Base-by-base conservation (phyloP, 495 filamentous ascomycete species). In the Choiromyces venosus region DNA sequence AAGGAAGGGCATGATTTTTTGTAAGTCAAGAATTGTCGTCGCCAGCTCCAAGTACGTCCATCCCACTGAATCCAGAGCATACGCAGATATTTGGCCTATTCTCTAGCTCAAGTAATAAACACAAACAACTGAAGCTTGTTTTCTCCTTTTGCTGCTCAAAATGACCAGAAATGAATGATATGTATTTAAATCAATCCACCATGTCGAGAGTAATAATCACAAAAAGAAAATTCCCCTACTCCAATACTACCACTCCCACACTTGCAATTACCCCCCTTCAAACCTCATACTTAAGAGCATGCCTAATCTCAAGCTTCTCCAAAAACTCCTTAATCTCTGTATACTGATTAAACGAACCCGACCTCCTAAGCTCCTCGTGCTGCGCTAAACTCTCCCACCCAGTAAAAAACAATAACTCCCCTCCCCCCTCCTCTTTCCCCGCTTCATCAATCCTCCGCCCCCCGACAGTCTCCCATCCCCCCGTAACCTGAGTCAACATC, bases 301-400 rank as follows among this genome's bases (percentile, higher is more conserved):
- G 75, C 29, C 40, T 61, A n/a, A 77, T n/a, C 8, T 77, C 69
- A 67, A 61, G 42, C 18, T 25, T 37, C 39, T 69, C 69, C 66
- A 76, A 66, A 76, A 77, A 73, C 56, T 65, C 74, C 2, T 40
- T 76, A 7, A 77, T 67, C 56, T 66, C 75, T 39, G 21, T 68
- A 76, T 77, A 76, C 61, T 74, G 61, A 14, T 74, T 37, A 38
- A 74, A 76, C 16, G 10, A 35, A 44, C 69, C 69, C 6, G 73
- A 44, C 42, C 39, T 72, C 21, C 66, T 39, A 72, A 76, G 66
- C 37, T 66, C 75, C 8, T 37, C 12, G 39, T 77, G 69, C 14
- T 77, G 52, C 25, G 71, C 29, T 18, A 70, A 73, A 18, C 73
- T 46, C 37, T 40, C 8, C 37, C 68, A 77, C 19, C 73, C 73